Evolutionary conservation across 257 asterid genomes (phyloP).

Genomic region (Nicotiana sylvestris): DNA sequence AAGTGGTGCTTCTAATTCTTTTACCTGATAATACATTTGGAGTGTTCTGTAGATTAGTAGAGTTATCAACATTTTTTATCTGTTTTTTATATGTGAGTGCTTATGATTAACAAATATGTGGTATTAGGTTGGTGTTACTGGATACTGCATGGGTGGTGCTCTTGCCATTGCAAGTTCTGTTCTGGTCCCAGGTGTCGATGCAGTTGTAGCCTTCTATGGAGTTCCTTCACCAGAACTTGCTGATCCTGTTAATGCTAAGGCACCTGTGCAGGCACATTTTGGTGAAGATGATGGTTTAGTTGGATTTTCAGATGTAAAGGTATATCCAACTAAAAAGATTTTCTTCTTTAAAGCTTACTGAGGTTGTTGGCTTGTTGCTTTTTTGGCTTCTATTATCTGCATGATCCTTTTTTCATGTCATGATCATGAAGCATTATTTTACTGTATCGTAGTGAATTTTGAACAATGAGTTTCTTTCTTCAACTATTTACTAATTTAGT

Average conservation of each 20-base stretch:
- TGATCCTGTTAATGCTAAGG: conserved; percentile 75
- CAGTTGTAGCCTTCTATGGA: conserved; percentile 89
- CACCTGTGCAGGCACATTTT: conserved; percentile 96
- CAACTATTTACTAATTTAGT: not conserved
- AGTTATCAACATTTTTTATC: not conserved
- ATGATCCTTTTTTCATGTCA: not conserved
- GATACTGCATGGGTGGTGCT: conserved; percentile 99
- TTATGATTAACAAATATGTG: not conserved
- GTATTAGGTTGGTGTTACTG: conserved; percentile 83
- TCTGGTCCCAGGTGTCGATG: conserved; percentile 70
- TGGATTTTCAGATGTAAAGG: conserved; percentile 93
- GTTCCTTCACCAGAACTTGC: conserved; percentile 89
- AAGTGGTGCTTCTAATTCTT: not conserved
- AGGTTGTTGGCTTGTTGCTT: not conserved
- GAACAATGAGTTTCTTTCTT: not conserved
- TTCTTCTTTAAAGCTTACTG: not conserved
- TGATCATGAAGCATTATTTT: not conserved
- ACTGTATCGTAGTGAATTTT: not conserved
- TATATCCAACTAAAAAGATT: conserved; percentile 17
- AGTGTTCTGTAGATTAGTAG: not conserved
- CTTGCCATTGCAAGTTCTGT: conserved; percentile 95
- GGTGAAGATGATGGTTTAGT: conserved; percentile 70
- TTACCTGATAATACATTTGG: not conserved
- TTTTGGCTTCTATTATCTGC: not conserved
- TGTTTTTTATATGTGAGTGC: not conserved